Conservation (phyloP, 192 early-diverging fungal species). For the Linnemannia exigua region DNA sequence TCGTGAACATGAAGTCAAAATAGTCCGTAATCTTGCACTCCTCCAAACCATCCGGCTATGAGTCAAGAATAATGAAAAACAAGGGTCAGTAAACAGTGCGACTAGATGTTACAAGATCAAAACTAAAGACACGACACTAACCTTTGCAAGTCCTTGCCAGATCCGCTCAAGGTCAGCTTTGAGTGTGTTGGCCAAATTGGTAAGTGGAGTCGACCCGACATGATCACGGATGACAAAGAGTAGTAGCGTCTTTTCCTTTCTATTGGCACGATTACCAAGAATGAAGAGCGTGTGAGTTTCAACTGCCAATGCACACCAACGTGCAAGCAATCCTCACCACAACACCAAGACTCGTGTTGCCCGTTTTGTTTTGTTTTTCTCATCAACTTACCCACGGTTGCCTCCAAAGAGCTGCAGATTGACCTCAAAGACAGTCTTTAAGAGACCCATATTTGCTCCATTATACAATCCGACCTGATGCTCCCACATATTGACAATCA, state of each 20-base stretch:
- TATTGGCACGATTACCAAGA: constrained; percentile 26
- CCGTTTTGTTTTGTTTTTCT: background rate
- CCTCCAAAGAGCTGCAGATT: constrained; percentile 96
- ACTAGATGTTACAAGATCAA: no score
- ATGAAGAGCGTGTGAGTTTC: no score
- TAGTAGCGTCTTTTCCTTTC: constrained; percentile 91
- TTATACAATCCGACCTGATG: constrained; percentile 98
- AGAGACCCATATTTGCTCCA: constrained; percentile 98
- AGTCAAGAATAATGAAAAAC: constrained; percentile 4
- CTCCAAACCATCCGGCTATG: constrained; percentile 84
- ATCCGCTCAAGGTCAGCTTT: constrained; percentile 88
- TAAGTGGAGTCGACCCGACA: constrained; percentile 88
- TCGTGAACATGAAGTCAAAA: constrained; percentile 92
- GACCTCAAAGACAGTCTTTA: constrained; percentile 99
- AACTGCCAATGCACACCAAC: no score
- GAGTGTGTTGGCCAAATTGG: constrained; percentile 82
- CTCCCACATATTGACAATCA: constrained; percentile 99
- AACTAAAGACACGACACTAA: no score
- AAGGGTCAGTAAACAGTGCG: background rate
- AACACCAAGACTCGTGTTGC: no score
- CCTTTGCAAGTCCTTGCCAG: constrained; percentile 92
- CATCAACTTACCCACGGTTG: constrained; percentile 69
- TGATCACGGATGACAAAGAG: constrained; percentile 98
- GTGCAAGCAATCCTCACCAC: no score
- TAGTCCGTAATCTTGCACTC: constrained; percentile 82